Base-by-base conservation (phyloP, 768 basidiomycete species). In the Auriscalpium vulgare region DNA sequence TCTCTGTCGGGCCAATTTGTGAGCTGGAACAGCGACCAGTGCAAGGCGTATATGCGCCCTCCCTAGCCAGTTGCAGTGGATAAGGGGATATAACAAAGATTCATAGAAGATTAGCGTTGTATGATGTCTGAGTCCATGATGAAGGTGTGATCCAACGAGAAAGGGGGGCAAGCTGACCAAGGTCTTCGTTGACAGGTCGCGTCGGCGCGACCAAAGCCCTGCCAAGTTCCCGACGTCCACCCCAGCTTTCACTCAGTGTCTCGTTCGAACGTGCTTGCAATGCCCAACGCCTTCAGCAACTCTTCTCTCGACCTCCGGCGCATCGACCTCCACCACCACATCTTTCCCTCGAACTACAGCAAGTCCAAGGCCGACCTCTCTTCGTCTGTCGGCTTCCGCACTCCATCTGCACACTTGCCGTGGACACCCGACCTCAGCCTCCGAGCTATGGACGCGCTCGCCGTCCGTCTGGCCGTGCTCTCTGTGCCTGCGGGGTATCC, bases 291-390 rank as follows among this genome's bases (percentile, higher is more conserved):
- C 29, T 29, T 4, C 7, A 29, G 29, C 37, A 37, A 34, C 8
- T 16, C 54, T 21, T n/a, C 36, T 17, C 21, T 51, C 10, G 50
- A 46, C 51, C 37, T 19, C 7, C 13, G 37, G 1, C 60, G 66
- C 51, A 65, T 91, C 62, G 88, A 91, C 66, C 69, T 88, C n/a
- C 88, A 91, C 64, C 88, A 89, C 68, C 88, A 90, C 64, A 81
- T 81, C 65, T 88, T 89, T 62, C 77, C 84, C 3, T 65, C 75
- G 14, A 72, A 53, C 3, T 55, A 51, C 47, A 58, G 75, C 58
- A 85, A 87, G 62, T 29, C 29, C 29, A 29, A 29, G 29, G 68
- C 63, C 29, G 69, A 69, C 23, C 68, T 68, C 40, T 81, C 80
- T 56, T 56, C 65, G 10, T 63, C 72, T 10, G 66, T 83, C 19